Evolutionary conservation across 345 rosid species (phyloP).

Genomic region (Citrus hindsii): DNA sequence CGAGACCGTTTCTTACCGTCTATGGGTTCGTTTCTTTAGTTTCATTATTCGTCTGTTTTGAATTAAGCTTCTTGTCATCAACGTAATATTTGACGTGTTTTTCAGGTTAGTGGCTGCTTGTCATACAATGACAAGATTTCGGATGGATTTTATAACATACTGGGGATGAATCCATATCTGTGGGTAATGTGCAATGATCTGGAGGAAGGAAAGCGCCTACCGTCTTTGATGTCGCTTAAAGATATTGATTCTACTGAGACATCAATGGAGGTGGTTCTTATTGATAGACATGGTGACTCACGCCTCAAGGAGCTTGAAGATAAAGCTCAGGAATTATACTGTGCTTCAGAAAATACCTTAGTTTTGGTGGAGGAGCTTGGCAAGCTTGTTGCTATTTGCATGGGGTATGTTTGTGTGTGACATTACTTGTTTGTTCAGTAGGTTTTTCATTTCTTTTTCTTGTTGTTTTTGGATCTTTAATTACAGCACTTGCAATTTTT

Average conservation of each 20-base stretch:
- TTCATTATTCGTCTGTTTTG: background rate
- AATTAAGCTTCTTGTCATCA: background rate
- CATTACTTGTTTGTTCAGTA: background rate
- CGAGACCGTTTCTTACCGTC: constrained; percentile 72
- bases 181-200: constrained; percentile 86
- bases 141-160: constrained; percentile 87
- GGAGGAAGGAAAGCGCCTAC: constrained; percentile 63
- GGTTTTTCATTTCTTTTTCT: background rate
- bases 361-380: constrained; percentile 82
- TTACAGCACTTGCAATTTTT: constrained; percentile 4
- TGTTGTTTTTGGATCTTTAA: background rate
- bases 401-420: constrained; percentile 55
- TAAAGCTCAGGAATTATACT: constrained; percentile 76
- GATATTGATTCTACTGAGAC: constrained; percentile 66
- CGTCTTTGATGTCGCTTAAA: constrained; percentile 64
- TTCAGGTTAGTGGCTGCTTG: constrained; percentile 85
- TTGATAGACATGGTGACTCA: constrained; percentile 67
- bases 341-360: constrained; percentile 65
- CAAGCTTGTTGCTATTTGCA: constrained; percentile 75
- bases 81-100: no score
- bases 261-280: constrained; percentile 82
- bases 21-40: constrained; percentile 54
- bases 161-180: constrained; percentile 93
- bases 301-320: constrained; percentile 81
- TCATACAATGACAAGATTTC: constrained; percentile 81